Evolutionary conservation across 257 asterid genomes (phyloP), one percentile per base, ranked within the genome.

Genomic region (Rhazya stricta): DNA sequence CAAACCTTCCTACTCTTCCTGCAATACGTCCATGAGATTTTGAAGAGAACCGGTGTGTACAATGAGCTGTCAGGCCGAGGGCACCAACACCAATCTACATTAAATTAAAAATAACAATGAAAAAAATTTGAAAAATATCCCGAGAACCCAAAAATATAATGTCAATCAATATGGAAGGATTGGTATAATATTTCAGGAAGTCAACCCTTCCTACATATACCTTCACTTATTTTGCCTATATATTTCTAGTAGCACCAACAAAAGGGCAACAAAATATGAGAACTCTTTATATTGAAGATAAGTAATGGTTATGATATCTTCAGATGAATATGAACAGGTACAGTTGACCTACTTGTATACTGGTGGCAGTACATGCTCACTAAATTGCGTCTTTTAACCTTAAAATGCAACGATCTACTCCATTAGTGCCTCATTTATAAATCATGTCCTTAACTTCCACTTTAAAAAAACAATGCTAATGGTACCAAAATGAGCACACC

Each of bases 21-120:
- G 87, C 85, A 75, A 92, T 81, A 29, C 97, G 96, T 58, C 97
- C 98, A 67, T 95, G 99, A 27, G 99, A 92, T 78, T 89, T 95
- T 61, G 94, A 68, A 79, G 99, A 92, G 76, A 95, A 95, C 77
- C 60, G 84, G 77, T 73, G 96, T 48, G 92, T 91, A 84, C 88
- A 92, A 67, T 85, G 88, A 76, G 96, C 98, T 21, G 88, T 81
- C 76, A 94, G 88, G 36, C 97, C 93, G 80, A 92, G 81, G 69
- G 93, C 84, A 76, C 90, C 86, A 32, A 94, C 85, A 74, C 98
- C 98, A 71, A 95, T 81, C 99, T 95, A 84, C 84, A 84, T 74
- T 45, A 76, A 27, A 23, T 66, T 78, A 77, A 76, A 77, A 60
- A 71, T 13, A 69, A 72, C 13, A 32, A 65, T 30, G 66, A 16